Base-by-base conservation (phyloP, 2,329 filamentous ascomycete genomes). In the Madurella fahalii region DNA sequence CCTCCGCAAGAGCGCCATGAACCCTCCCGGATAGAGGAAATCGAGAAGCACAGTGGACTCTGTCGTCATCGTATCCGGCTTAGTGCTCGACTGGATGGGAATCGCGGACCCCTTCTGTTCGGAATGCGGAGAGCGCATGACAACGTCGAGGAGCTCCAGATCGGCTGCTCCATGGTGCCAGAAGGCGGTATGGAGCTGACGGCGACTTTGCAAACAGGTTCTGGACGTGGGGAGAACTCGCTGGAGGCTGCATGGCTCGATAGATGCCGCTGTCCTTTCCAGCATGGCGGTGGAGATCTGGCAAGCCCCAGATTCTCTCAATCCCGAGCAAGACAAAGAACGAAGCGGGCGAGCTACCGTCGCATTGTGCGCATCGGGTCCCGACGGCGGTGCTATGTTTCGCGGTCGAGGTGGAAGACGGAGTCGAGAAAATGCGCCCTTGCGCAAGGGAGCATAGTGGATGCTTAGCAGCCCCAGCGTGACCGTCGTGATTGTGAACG, bases 221-320 rank as follows among this genome's bases (percentile, higher is more conserved):
- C 70, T 65, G 44, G 68, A 63, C 43, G 70, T 63, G 39, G 75
- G 74, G 53, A 82, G 70, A 58, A 79, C 73, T 68, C 78, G 74
- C 67, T 78, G 77, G 66, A 82, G 71, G 61, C 73, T 73, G 71
- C 77, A 77, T 68, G 79, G 75, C 75, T 83, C 80, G 69, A 83
- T 69, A 68, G 72, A 74, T 58, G 76, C 74, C 40, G 78, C 77
- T 53, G 79, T 80, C 74, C 79, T 77, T 73, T 83, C 80, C 64
- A 83, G 77, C 79, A 83, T 81, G 68, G 71, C 73, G 63, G 65
- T 64, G 45, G 60, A 58, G 54, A 51, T 41, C 49, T 46, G 30
- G 37, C 25, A 16, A 20, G 20, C 39, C 49, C 18, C 17, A n/a
- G 16, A 25, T 18, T 39, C 50, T 56, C 44, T 50, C 50, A 37